Conservation (phyloP, 1,284 basidiomycete genomes). For the Athelia sp. region DNA sequence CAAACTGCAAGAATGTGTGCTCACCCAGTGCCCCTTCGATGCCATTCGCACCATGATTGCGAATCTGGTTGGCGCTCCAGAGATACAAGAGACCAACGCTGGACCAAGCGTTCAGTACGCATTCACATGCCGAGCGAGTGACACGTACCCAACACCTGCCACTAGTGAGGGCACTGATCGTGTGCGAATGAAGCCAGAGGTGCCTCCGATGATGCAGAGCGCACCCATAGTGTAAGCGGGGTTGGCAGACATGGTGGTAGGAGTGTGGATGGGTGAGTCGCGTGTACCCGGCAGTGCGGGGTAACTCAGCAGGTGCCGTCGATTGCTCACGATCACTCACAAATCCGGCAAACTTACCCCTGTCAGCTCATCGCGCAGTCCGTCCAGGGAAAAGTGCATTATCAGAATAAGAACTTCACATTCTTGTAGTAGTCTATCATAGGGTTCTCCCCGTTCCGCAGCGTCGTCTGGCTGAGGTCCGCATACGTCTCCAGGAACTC, state of each 20-base stretch:
- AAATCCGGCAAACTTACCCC: no score
- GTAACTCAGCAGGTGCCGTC: neutral
- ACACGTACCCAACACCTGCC: constrained; percentile 67
- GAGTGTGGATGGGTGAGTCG: neutral
- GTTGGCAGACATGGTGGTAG: constrained; percentile 58
- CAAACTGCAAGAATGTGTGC: constrained; percentile 16
- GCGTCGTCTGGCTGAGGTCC: constrained; percentile 59
- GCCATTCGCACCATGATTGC: constrained; percentile 66
- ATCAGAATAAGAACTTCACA: constrained; percentile 82
- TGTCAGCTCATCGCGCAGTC: no score
- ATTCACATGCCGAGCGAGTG: neutral
- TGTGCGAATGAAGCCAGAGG: constrained; percentile 65
- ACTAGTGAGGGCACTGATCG: constrained; percentile 76
- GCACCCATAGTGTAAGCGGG: constrained; percentile 77
- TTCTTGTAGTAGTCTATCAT: constrained; percentile 86
- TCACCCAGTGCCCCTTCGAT: constrained; percentile 72
- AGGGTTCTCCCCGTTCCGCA: constrained; percentile 82
- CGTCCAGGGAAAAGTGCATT: neutral
- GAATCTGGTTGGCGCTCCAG: constrained; percentile 71
- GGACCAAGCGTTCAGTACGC: neutral
- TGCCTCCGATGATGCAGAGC: constrained; percentile 73
- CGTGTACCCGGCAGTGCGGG: neutral
- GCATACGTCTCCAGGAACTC: constrained; percentile 84
- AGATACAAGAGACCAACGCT: constrained; percentile 77
- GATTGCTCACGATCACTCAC: neutral